Base-by-base conservation (phyloP, 2,329 filamentous ascomycete genomes). In the Fusarium compactum region DNA sequence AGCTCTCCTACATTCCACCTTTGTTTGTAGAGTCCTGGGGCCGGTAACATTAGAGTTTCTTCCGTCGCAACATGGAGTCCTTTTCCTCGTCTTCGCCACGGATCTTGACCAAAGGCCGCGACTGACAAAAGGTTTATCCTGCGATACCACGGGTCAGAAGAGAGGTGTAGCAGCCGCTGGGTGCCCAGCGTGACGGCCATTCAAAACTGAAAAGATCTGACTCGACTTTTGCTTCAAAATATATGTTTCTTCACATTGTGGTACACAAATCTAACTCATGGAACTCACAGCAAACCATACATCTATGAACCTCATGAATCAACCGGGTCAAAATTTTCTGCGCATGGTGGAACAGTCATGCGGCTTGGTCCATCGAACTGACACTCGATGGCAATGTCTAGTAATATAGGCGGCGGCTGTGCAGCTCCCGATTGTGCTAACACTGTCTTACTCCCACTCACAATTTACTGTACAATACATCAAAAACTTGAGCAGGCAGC, bases 131-230 rank as follows among this genome's bases (percentile, higher is more conserved):
- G 51, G 41, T 52, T 38, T 53, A 32, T 38, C 48, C 57, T 67
- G 48, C 56, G 9, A 29, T 12, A 24, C 18, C n/a, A 45, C 40
- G 57, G 47, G 34, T 40, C 55, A 66, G 62, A 65, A 69, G 53
- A 72, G 65, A 67, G 64, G 67, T 72, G 74, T 76, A 78, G 83
- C 62, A 87, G 79, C 86, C 86, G 85, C 78, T 82, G 85, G 78
- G 82, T 82, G 78, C 77, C 79, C 77, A 81, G 82, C 67, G 78
- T 87, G 84, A 87, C 79, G 86, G 82, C 78, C 76, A 76, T 75
- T 76, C 74, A 79, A 85, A 87, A 91, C 89, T 92, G 89, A 91
- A 92, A 92, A 92, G 90, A 92, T 86, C 90, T 92, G 90, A 92
- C 85, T 73, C 67, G 65, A 69, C 65, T 62, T 45, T 47, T 53